These are phyloP conservation scores for Chenopodium album DNA, from an alignment of 148 eudicot species.

Conservation along the genomic window DNA sequence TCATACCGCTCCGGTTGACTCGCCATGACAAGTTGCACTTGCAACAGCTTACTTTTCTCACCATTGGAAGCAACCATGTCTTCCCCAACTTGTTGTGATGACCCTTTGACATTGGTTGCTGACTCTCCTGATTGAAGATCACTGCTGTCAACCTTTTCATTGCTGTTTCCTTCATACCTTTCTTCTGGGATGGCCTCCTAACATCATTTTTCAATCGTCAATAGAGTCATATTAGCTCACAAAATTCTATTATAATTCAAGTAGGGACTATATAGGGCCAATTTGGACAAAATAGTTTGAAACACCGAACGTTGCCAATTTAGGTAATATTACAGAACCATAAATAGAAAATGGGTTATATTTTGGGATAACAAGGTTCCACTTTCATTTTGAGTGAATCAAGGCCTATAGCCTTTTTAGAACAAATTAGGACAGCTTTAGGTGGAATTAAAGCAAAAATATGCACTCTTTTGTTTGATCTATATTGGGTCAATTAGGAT, in stretches of 20 bases:
- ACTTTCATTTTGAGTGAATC: background rate
- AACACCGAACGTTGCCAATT: background rate
- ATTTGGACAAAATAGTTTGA: background rate
- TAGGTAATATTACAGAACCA: background rate
- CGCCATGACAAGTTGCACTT: background rate
- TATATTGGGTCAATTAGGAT: background rate
- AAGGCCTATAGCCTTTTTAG: background rate
- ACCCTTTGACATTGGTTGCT: background rate
- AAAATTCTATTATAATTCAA: no score
- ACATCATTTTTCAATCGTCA: background rate
- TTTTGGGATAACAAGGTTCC: background rate
- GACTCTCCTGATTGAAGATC: background rate
- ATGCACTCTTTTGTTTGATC: no score
- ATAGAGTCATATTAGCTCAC: background rate
- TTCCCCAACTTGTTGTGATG: background rate
- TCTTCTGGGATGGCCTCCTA: background rate
- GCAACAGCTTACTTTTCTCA: background rate
- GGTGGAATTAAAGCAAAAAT: background rate
- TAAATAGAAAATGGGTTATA: background rate
- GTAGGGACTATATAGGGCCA: background rate
- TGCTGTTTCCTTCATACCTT: background rate
- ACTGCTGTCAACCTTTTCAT: background rate
- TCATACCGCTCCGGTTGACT: background rate
- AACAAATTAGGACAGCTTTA: background rate
- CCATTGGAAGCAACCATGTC: background rate